Conservation (phyloP, 176 grass and related monocot genomes). For the Eleusine indica region DNA sequence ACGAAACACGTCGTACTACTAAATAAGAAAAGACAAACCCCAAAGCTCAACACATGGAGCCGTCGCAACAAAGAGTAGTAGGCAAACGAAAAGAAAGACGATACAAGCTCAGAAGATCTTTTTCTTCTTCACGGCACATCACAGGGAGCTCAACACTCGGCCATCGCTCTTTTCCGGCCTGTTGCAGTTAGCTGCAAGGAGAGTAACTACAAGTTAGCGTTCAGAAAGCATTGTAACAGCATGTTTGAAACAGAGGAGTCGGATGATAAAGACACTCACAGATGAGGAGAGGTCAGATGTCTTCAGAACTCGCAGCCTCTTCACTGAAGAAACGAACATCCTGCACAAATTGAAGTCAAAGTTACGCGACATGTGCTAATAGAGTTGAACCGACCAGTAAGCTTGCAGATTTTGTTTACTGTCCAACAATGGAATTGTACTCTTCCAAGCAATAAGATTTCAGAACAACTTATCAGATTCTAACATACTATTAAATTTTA, state of each 20-base stretch:
- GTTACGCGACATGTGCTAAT: neutral
- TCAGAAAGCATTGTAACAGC: neutral
- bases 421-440: neutral
- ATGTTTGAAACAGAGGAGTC: neutral
- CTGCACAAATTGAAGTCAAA: conserved; percentile 35
- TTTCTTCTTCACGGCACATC: conserved; percentile 40
- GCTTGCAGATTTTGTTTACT: neutral
- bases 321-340: conserved; percentile 70
- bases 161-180: conserved; percentile 44
- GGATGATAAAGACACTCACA: conserved; percentile 28
- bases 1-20: neutral
- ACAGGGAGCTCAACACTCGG: conserved; percentile 40
- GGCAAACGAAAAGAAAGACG: conserved; percentile 9
- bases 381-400: neutral
- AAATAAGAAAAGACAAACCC: conserved; percentile 6
- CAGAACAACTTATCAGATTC: neutral
- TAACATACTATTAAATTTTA: neutral
- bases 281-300: conserved; percentile 64
- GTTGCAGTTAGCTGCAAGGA: conserved; percentile 48
- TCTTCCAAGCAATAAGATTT: neutral
- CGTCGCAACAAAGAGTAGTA: neutral
- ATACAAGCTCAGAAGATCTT: conserved; percentile 56
- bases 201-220: neutral
- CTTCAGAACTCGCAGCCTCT: conserved; percentile 70
- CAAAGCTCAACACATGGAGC: neutral